These are phyloP conservation scores for Boletus tylopilopsis DNA, from an alignment of 768 basidiomycete species.

Conservation along the genomic window DNA sequence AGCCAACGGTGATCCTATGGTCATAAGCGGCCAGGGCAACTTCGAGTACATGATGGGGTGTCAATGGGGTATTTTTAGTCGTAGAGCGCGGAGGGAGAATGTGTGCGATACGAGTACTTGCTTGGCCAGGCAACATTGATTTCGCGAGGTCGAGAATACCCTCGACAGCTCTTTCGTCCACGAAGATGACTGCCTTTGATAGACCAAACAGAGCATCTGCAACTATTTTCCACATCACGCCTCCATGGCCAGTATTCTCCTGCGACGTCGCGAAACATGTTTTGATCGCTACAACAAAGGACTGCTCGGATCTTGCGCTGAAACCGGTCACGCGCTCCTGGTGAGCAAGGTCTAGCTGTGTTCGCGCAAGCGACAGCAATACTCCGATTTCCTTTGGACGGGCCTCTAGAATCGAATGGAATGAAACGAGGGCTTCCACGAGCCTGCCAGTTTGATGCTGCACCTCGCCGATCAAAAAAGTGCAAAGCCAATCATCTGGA, in stretches of 20 bases:
- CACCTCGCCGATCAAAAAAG: conserved; percentile 82
- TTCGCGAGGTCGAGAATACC: conserved; percentile 33
- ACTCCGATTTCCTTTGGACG: conserved; percentile 71
- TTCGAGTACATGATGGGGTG: conserved; percentile 40
- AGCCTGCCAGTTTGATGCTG: conserved; percentile 73
- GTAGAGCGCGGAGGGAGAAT: conserved; percentile 35
- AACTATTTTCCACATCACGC: conserved; percentile 77
- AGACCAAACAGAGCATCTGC: conserved; percentile 75
- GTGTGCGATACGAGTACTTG: conserved; percentile 40
- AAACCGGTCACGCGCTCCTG: conserved; percentile 68
- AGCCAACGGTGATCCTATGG: conserved; percentile 55
- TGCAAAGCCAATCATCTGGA: conserved; percentile 78
- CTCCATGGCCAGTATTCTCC: conserved; percentile 58
- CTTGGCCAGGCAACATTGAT: conserved; percentile 37
- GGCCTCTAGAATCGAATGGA: conserved; percentile 50
- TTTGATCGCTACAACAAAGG: conserved; percentile 59
- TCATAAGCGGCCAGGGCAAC: conserved; percentile 57
- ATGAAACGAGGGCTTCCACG: conserved; percentile 67
- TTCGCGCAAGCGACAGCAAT: conserved; percentile 64
- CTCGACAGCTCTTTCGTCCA: conserved; percentile 40
- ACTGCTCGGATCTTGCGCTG: conserved; percentile 65
- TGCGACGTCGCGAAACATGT: conserved; percentile 48
- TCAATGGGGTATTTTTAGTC: conserved; percentile 21
- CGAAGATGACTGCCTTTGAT: conserved; percentile 48
- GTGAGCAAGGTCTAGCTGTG: conserved; percentile 67